Conservation (phyloP, 1,284 basidiomycete species). For the Rhodotorula sp. region DNA sequence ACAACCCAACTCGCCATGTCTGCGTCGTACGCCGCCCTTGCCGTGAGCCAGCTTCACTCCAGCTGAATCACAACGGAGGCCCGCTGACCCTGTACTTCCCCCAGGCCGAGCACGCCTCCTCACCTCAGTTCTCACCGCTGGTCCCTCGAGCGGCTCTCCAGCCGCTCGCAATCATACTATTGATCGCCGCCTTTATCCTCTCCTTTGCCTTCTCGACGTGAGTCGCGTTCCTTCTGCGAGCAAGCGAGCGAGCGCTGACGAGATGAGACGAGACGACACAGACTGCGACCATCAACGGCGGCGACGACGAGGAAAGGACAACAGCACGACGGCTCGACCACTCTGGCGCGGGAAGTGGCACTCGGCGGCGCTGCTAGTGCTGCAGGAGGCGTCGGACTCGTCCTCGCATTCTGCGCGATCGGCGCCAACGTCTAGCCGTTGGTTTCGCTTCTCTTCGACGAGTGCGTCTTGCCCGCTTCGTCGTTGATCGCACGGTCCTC, state of each 20-base stretch:
- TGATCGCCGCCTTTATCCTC: conserved; percentile 3
- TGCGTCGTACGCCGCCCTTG: not conserved
- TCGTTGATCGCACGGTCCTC: too few relatives aligned
- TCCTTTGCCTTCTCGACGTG: conserved; percentile 8
- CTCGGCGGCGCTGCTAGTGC: not conserved
- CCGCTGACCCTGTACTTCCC: not conserved
- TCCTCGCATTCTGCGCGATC: conserved; percentile 8
- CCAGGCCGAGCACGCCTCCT: conserved; percentile 5
- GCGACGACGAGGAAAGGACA: too few relatives aligned
- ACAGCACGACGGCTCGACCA: not conserved
- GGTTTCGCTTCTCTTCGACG: too few relatives aligned
- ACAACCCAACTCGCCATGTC: not conserved
- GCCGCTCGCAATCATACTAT: not conserved
- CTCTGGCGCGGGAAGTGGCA: not conserved
- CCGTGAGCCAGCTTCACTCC: not conserved
- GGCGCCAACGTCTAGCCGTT: not conserved
- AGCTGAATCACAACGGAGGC: not conserved
- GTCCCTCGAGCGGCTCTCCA: not conserved
- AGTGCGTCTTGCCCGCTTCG: too few relatives aligned
- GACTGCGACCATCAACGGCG: too few relatives aligned
- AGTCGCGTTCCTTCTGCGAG: not conserved
- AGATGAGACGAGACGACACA: not conserved
- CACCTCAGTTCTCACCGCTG: not conserved
- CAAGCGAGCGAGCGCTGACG: too few relatives aligned
- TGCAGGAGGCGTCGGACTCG: conserved; percentile 1